Conservation (phyloP, 2,329 filamentous ascomycete species). For the Colletotrichum simmondsii region DNA sequence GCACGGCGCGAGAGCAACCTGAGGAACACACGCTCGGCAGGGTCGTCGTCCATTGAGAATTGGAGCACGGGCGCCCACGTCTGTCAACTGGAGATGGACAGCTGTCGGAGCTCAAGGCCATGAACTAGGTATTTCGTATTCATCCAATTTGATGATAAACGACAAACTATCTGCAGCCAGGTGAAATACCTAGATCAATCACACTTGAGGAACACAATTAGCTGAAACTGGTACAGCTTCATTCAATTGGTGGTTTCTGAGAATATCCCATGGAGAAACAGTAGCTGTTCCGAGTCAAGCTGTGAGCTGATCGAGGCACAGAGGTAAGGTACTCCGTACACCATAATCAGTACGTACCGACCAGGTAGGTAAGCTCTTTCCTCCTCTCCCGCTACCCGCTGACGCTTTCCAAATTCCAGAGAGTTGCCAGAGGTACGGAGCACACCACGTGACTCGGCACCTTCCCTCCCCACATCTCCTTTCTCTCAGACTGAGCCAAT, state of each 20-base stretch:
- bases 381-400: background rate
- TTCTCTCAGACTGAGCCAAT: background rate
- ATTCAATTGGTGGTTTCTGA: background rate
- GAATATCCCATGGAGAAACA: slow-evolving; percentile 9
- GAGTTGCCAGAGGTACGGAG: too few relatives aligned
- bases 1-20: slow-evolving; percentile 22
- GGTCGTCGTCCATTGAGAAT: background rate
- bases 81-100: background rate
- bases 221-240: background rate
- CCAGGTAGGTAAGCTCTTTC: background rate
- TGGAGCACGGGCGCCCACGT: background rate
- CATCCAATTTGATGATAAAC: too few relatives aligned
- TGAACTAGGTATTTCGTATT: too few relatives aligned
- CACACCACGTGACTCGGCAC: background rate
- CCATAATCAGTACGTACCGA: background rate
- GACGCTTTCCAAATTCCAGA: background rate
- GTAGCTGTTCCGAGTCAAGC: slow-evolving; percentile 6
- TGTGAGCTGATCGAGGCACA: background rate
- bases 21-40: slow-evolving; percentile 14
- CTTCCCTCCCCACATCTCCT: background rate
- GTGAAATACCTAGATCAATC: background rate
- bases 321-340: too few relatives aligned
- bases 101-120: background rate
- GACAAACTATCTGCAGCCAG: background rate
- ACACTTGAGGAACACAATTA: background rate